Base-by-base conservation (phyloP, 768 basidiomycete species). In the Mycena galericulata region DNA sequence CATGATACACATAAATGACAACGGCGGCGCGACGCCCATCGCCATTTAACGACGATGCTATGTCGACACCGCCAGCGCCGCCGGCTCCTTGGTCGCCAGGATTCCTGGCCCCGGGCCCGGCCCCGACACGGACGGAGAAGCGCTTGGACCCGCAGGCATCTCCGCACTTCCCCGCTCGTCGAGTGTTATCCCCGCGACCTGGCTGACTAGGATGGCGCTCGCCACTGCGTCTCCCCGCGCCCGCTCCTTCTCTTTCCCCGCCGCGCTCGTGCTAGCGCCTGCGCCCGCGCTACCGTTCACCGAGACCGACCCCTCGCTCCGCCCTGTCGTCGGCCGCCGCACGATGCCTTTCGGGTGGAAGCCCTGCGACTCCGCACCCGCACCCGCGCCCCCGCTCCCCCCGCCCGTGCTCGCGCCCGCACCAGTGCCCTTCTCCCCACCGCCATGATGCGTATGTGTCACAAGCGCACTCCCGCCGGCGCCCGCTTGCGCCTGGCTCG, bases 401-500 rank as follows among this genome's bases (percentile, higher is more conserved):
- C 18, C 4, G 11, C 32, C n/a, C 49, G 10, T 8, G 10, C 24
- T 26, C 26, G 26, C 26, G 9, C 26, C 49, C 49, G 49, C 49
- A 29, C 26, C 49, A 12, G 24, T n/a, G 6, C 32, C 22, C 38
- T 63, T 54, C 60, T 62, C 47, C 57, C 47, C 26, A 11, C 22
- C 46, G 38, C 47, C 49, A 49, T 62, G 55, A 22, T 59, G 61
- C 40, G 55, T 26, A 22, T 59, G 61, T 30, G 55, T 26, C 26
- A 61, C 58, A 8, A 56, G 34, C 27, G 53, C 79, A 47, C 70
- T 82, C 3, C 80, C 80, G 29, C 65, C 40, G 15, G 70, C 71
- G 34, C 65, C 72, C 26, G 72, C 63, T 67, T 69, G 77, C 58
- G 63, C 79, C 61, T 76, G 75, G 27, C 71, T 41, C 20, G 53